These are phyloP conservation scores for Triticum aestivum DNA, from an alignment of 176 grass and related monocot genomes.

Conservation along the genomic window DNA sequence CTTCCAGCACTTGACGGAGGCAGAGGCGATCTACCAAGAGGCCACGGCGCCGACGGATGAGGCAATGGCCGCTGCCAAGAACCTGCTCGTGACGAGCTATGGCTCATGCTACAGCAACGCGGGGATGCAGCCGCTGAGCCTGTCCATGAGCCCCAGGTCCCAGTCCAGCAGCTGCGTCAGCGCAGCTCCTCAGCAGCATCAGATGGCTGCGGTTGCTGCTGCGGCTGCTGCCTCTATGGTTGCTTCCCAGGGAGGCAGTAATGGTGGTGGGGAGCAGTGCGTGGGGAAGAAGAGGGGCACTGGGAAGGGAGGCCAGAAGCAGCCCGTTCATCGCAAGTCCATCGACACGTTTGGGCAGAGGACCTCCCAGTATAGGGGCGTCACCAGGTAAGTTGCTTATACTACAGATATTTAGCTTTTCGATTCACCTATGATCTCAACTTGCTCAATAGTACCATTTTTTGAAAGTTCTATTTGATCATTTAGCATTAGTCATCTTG, in stretches of 20 bases:
- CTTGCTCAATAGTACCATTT: not conserved
- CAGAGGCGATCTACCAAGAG: constrained; percentile 63
- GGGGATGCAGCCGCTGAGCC: constrained; percentile 65
- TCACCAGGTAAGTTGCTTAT: constrained; percentile 74
- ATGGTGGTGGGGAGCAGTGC: constrained; percentile 35
- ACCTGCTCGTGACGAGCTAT: constrained; percentile 45
- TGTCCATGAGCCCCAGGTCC: constrained; percentile 90
- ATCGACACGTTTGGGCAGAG: constrained; percentile 98
- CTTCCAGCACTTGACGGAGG: constrained; percentile 61
- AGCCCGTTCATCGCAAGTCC: constrained; percentile 87
- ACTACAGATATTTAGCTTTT: not conserved
- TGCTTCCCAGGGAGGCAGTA: constrained; percentile 35
- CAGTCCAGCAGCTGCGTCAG: constrained; percentile 63
- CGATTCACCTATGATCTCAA: not conserved
- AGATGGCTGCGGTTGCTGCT: constrained; percentile 6
- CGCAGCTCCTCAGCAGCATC: constrained; percentile 50
- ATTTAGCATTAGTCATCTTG: not conserved
- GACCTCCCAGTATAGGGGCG: constrained; percentile 92
- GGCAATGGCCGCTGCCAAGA: constrained; percentile 53
- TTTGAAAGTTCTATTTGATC: constrained; percentile 8
- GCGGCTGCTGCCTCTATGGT: constrained; percentile 26
- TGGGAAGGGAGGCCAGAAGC: constrained; percentile 66
- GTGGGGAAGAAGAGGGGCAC: constrained; percentile 66
- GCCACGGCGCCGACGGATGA: constrained; percentile 46
- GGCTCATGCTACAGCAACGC: constrained; percentile 51